Conservation (phyloP, 2,329 filamentous ascomycete genomes). For the Canariomyces notabilis region DNA sequence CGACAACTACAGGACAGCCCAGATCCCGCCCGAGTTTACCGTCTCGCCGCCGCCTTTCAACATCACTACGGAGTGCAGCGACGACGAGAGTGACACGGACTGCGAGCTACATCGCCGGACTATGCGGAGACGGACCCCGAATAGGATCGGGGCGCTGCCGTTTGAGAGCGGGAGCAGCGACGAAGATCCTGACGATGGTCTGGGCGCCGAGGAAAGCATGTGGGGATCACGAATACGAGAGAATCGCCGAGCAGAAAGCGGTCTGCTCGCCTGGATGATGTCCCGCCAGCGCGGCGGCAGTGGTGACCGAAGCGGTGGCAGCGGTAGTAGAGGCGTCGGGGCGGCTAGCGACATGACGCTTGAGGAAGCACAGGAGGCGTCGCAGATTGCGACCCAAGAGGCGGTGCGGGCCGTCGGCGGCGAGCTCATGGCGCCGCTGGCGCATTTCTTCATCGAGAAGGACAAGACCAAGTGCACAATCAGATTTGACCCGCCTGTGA, state of each 20-base stretch:
- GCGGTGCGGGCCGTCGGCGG: conserved; percentile 52
- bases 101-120: conserved; percentile 20
- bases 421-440: conserved; percentile 65
- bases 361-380: conserved; percentile 41
- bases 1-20: conserved; percentile 44
- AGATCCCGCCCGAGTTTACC: conserved; percentile 54
- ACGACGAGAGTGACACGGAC: conserved; percentile 48
- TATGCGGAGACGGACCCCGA: conserved; percentile 37
- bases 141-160: conserved; percentile 50
- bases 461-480: conserved; percentile 82
- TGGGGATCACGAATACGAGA: too few relatives aligned
- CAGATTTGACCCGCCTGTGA: conserved; percentile 76
- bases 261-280: not conserved
- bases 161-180: conserved; percentile 47
- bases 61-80: conserved; percentile 56
- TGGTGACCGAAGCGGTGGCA: not conserved
- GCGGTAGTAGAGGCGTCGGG: not conserved
- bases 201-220: not conserved
- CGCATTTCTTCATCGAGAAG: conserved; percentile 77
- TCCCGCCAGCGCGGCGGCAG: conserved; percentile 19
- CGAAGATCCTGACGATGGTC: conserved; percentile 28
- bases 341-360: conserved; percentile 29
- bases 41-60: conserved; percentile 44
- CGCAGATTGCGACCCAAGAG: conserved; percentile 51
- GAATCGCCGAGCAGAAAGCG: too few relatives aligned